Evolutionary conservation across 352 stramenopile genomes (phyloP).

Genomic region (Phytophthora cactorum): DNA sequence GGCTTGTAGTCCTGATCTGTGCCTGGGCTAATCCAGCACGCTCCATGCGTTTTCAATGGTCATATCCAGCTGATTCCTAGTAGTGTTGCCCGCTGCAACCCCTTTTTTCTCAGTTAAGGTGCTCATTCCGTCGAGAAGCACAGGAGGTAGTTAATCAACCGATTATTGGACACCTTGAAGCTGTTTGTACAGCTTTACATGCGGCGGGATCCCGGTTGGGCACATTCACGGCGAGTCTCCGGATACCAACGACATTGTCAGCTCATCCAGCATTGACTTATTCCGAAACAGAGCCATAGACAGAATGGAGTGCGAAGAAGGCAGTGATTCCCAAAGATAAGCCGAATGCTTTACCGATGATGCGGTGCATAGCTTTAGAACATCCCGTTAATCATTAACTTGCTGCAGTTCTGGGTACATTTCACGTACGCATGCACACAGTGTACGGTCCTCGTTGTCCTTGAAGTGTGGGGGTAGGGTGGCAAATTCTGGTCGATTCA

Average conservation of each 20-base stretch:
- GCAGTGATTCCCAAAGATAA: constrained; percentile 1
- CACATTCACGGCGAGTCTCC: constrained; percentile 6
- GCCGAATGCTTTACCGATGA: constrained; percentile 3
- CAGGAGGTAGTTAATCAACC: constrained; percentile 15
- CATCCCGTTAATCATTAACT: background rate
- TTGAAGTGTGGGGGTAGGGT: background rate
- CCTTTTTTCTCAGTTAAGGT: constrained; percentile 6
- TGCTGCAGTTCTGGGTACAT: background rate
- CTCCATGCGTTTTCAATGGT: too few relatives aligned
- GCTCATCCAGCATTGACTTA: background rate
- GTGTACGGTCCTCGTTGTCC: background rate
- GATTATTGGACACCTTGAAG: constrained; percentile 6
- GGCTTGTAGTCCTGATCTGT: too few relatives aligned
- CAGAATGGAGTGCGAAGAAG: constrained; percentile 3
- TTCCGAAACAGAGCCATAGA: constrained; percentile 9
- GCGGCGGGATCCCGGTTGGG: constrained; percentile 5
- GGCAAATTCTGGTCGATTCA: background rate
- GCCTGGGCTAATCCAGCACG: too few relatives aligned
- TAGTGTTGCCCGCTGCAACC: constrained; percentile 13
- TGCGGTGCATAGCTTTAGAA: constrained; percentile 7
- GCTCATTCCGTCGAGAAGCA: constrained; percentile 9
- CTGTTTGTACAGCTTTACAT: constrained; percentile 16
- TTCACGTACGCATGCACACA: background rate
- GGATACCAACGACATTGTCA: too few relatives aligned
- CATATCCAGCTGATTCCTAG: too few relatives aligned